Evolutionary conservation across 2,329 filamentous ascomycete genomes (phyloP), one percentile per base, ranked within the genome.

Genomic region (Stachybotrys chlorohalonatus): DNA sequence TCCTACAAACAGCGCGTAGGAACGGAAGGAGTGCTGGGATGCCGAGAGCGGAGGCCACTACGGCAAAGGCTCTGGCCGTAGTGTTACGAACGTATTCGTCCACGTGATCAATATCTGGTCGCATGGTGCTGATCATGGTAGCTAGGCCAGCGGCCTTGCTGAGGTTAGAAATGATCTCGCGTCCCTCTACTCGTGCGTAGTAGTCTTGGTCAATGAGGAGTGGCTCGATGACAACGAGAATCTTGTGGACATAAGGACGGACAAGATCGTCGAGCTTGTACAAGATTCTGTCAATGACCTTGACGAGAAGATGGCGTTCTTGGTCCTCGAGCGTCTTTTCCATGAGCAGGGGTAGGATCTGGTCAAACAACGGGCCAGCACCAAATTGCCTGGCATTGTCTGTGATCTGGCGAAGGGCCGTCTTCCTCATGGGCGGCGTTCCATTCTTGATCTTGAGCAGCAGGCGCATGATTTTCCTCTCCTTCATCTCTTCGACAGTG

Each of bases 61-160:
- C 94, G 31, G 94, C 94, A 67, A 99, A 99, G 1, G 94, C 94
- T 76, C 94, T 82, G 54, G 94, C 94, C 2, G 94, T 99, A 1
- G 94, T 99, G 73, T 99, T 99, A 68, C 94, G 85, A 11, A 99
- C 95, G 68, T 99, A 99, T 70, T 99, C 94, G 65, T 99, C 94
- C 31, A 95, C 89, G 64, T 99, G 94, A 64, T 99, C 94, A 61
- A 99, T 96, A 81, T 99, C 94, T 0, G 94, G 95, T 65, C 94
- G 83, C 94, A 99, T 99, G 8, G 92, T 96, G 73, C 91, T 96
- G 70, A 99, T 99, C 94, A 99, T 99, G 63, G 95, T 94, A 16
- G 94, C 94, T 54, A 99, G 82, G 68, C 94, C 95, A 58, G 95
- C 94, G 30, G 94, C 94, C 73, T 99, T 99, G 68, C 89, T 89